Conservation (phyloP, 805 yeast genomes). For the Candida loeiensis region DNA sequence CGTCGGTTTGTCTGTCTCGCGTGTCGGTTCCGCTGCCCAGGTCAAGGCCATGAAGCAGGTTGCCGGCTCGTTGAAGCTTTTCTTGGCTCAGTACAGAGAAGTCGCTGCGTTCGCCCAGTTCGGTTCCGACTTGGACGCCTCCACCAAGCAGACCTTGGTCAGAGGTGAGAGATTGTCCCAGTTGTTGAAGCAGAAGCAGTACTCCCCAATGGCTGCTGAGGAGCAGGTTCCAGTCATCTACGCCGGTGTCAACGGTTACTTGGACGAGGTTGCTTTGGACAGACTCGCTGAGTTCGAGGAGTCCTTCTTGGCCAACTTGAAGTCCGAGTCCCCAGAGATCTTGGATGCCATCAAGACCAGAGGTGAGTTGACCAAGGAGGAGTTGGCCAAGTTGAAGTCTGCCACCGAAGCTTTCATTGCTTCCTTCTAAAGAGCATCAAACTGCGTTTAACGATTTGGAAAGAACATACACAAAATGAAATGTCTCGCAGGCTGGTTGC, state of each 20-base stretch:
- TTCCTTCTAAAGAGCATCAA: constrained; percentile 53
- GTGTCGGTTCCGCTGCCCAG: constrained; percentile 99
- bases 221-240: constrained; percentile 97
- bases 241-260: constrained; percentile 99
- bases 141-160: constrained; percentile 96
- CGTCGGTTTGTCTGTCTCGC: constrained; percentile 99
- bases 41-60: constrained; percentile 99
- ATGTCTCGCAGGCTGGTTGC: constrained; percentile 1
- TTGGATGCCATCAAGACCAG: constrained; percentile 77
- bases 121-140: constrained; percentile 99
- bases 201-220: constrained; percentile 94
- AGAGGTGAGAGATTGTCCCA: constrained; percentile 99
- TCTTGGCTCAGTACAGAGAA: constrained; percentile 99
- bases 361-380: constrained; percentile 89
- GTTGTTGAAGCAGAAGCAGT: constrained; percentile 97
- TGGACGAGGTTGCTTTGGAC: constrained; percentile 80
- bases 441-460: constrained; percentile 3
- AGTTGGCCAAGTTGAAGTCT: constrained; percentile 79
- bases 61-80: constrained; percentile 99
- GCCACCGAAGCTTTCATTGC: constrained; percentile 92
- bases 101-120: constrained; percentile 99
- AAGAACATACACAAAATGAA: constrained; percentile 2
- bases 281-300: constrained; percentile 89
- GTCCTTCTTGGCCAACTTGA: constrained; percentile 87
- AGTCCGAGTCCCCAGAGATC: constrained; percentile 83